Conservation (phyloP, 2,329 filamentous ascomycete genomes). For the Periconia sp. region DNA sequence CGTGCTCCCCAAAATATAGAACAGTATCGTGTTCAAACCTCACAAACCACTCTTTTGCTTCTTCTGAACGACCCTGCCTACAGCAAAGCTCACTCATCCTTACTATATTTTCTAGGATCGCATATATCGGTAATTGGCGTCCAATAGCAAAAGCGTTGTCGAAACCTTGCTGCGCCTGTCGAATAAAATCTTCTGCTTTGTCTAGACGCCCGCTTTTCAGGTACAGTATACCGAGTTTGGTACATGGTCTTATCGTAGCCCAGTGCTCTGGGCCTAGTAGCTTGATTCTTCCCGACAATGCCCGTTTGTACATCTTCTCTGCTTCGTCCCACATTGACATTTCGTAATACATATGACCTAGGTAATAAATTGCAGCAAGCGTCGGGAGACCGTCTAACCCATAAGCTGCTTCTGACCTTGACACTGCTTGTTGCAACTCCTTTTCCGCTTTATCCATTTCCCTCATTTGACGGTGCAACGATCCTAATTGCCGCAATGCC, state of each 20-base stretch:
- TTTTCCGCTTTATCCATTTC: neutral
- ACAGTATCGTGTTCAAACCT: too few relatives aligned
- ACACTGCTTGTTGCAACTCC: neutral
- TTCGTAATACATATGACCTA: slow-evolving; percentile 1
- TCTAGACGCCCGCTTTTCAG: slow-evolving; percentile 3
- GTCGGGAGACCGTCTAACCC: neutral
- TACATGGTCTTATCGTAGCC: slow-evolving; percentile 2
- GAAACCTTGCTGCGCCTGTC: slow-evolving; percentile 14
- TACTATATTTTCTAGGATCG: neutral
- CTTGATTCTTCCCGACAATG: slow-evolving; percentile 16
- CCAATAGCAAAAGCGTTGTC: slow-evolving; percentile 13
- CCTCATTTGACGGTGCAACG: neutral
- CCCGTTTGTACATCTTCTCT: slow-evolving; percentile 16
- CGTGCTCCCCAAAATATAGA: too few relatives aligned
- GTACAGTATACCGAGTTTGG: neutral
- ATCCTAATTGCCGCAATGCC: neutral
- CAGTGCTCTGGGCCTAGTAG: slow-evolving; percentile 6
- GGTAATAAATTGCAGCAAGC: neutral
- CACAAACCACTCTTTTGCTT: too few relatives aligned
- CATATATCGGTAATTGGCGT: neutral
- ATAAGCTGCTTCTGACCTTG: neutral
- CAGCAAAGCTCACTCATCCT: neutral
- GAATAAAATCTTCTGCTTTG: slow-evolving; percentile 15
- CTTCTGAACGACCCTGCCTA: too few relatives aligned
- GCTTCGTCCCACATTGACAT: slow-evolving; percentile 14